These are phyloP conservation scores for Candida ulmi DNA, from an alignment of 805 yeast species.

Conservation along the genomic window DNA sequence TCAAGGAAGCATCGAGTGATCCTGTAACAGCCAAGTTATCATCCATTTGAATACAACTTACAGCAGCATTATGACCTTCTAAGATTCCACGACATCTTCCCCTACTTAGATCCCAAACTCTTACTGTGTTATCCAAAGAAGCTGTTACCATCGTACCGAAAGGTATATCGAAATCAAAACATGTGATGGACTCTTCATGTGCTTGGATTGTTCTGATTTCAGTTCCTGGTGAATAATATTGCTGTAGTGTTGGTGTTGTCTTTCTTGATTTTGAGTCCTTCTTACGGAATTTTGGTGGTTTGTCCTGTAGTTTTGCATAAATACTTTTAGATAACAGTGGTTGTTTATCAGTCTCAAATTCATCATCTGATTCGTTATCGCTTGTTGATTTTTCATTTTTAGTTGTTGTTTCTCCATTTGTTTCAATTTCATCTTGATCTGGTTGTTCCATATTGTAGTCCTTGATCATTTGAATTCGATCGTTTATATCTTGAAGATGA, in stretches of 20 bases:
- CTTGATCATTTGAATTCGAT: slow-evolving; percentile 37
- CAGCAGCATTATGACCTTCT: slow-evolving; percentile 57
- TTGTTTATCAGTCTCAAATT: slow-evolving; percentile 10
- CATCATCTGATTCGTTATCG: slow-evolving; percentile 5
- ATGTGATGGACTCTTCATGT: slow-evolving; percentile 47
- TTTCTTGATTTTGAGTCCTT: slow-evolving; percentile 33
- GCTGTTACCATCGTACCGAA: slow-evolving; percentile 77
- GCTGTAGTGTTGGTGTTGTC: slow-evolving; percentile 59
- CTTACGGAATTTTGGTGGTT: slow-evolving; percentile 27
- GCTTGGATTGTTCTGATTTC: slow-evolving; percentile 44
- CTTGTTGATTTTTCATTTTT: neutral
- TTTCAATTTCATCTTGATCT: slow-evolving; percentile 16
- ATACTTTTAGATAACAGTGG: slow-evolving; percentile 38
- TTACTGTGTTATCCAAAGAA: slow-evolving; percentile 67
- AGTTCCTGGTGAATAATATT: slow-evolving; percentile 56
- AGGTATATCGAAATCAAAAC: slow-evolving; percentile 67
- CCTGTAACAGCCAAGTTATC: slow-evolving; percentile 48
- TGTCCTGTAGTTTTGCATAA: slow-evolving; percentile 36
- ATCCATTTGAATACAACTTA: slow-evolving; percentile 54
- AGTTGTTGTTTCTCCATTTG: slow-evolving; percentile 1
- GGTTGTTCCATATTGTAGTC: slow-evolving; percentile 32
- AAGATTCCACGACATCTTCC: slow-evolving; percentile 44
- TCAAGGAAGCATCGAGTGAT: slow-evolving; percentile 56
- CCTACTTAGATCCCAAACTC: slow-evolving; percentile 76
- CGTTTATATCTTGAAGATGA: slow-evolving; percentile 37